Evolutionary conservation across 495 filamentous ascomycete species (phyloP), one percentile per base, ranked within the genome.

Genomic region (Talaromyces liani): DNA sequence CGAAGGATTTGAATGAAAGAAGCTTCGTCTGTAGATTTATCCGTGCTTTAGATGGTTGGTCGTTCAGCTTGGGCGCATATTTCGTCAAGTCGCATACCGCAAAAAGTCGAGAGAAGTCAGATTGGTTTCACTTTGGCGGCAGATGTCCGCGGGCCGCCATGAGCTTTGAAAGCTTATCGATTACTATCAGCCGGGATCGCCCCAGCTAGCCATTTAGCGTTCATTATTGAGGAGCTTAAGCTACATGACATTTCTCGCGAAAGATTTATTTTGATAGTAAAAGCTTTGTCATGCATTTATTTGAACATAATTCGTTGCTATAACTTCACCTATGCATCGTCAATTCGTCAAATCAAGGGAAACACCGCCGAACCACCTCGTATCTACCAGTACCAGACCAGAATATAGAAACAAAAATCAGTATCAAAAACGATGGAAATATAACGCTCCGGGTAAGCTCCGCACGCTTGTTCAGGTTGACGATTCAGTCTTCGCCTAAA

Each of bases 381-480:
- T 49, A 55, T 55, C 58, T 45, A 29, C 22, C 58, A 41, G 34
- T 18, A 45, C 18, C 36, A 9, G 18, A 9, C 22, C 57, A 33
- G 34, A 34, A 34, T 24, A 60, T 7, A 60, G 18, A 60, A 60
- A 47, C 20, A 16, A 45, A 60, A 16, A 47, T 45, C 34, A 41
- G 24, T 25, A 47, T 25, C 14, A 25, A 60, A n/a, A 16, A 20
- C n/a, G 36, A 60, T 47, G n/a, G 2, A 41, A 60, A 45, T 16
- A 45, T 27, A 22, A 31, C 29, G 60, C 58, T 62, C 68, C 67
- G 45, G 67, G 67, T 68, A 67, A 66, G 68, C 70, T 67, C 70
- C 70, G 59, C 67, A 63, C 69, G 64, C 67, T 57, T 51, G 20
- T 51, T 63, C 51, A 20, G 10, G 36, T 31, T 34, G 22, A 24